phyloP scores from a whole-genome alignment of 306 rosid genomes.

The Erythrophleum fordii region DNA sequence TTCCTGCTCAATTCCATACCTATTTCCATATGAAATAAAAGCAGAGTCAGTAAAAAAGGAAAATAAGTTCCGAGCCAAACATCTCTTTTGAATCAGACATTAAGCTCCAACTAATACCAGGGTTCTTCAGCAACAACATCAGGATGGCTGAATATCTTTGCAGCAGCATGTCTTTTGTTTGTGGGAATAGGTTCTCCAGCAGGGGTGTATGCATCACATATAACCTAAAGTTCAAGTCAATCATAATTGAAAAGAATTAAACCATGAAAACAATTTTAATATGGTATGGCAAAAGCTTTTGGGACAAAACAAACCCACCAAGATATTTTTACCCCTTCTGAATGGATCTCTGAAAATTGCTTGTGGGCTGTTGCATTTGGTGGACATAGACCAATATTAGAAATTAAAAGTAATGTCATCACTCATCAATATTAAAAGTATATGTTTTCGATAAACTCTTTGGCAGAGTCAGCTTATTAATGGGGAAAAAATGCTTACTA shows the following conservation, averaged over 20 bases:
- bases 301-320: conserved; percentile 51
- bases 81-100: background rate
- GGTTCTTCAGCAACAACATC: conserved; percentile 69
- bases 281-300: background rate
- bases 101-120: conserved; percentile 45
- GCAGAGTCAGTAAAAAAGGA: background rate
- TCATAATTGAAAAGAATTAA: background rate
- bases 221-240: conserved; percentile 48
- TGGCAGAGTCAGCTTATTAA: background rate
- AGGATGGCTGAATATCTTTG: conserved; percentile 69
- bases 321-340: conserved; percentile 78
- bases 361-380: conserved; percentile 70
- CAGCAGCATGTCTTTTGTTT: conserved; percentile 70
- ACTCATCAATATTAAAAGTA: background rate
- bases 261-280: background rate
- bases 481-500: conserved; percentile 48
- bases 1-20: conserved; percentile 96
- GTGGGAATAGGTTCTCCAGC: conserved; percentile 74
- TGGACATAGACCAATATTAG: conserved; percentile 10
- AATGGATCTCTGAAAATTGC: conserved; percentile 93
- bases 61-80: background rate
- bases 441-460: background rate
- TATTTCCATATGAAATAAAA: conserved; percentile 41
- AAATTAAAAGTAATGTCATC: background rate
- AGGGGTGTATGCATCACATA: conserved; percentile 74